Conservation (phyloP, 2,329 filamentous ascomycete genomes). For the Fusarium lateritium region DNA sequence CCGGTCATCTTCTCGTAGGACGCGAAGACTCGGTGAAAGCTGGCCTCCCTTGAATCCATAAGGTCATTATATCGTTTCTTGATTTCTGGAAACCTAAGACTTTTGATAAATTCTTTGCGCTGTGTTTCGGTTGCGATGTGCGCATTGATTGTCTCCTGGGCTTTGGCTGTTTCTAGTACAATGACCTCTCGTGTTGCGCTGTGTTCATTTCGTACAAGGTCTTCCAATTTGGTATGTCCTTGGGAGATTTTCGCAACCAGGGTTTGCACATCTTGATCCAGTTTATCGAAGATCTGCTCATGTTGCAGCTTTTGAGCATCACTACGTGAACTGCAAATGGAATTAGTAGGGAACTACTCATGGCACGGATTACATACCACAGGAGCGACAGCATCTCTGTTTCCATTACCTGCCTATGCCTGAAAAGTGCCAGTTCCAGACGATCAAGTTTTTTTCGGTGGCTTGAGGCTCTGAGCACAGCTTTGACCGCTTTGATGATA, state of each 20-base stretch:
- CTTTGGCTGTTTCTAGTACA: fast-evolving
- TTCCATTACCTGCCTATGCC: slow-evolving; percentile 12
- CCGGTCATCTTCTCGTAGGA: neutral
- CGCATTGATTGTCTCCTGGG: fast-evolving
- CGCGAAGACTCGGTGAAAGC: slow-evolving; percentile 1
- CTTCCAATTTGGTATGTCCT: neutral
- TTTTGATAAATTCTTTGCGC: neutral
- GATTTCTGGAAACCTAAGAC: slow-evolving; percentile 18
- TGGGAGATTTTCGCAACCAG: neutral
- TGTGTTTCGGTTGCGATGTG: neutral
- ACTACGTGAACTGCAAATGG: neutral
- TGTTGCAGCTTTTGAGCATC: neutral
- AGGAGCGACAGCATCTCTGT: slow-evolving; percentile 3
- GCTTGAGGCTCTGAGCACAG: neutral
- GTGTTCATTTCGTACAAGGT: slow-evolving; percentile 3
- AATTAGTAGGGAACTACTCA: too few relatives aligned
- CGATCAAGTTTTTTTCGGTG: slow-evolving; percentile 20
- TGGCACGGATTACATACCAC: neutral
- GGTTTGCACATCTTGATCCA: neutral
- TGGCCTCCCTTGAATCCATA: neutral
- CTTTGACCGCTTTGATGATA: neutral
- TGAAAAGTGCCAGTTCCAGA: neutral
- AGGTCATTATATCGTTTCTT: slow-evolving; percentile 11
- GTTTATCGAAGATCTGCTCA: neutral
- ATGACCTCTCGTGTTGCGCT: neutral